Conservation (phyloP, 495 filamentous ascomycete genomes). For the Aspergillus indologenus region DNA sequence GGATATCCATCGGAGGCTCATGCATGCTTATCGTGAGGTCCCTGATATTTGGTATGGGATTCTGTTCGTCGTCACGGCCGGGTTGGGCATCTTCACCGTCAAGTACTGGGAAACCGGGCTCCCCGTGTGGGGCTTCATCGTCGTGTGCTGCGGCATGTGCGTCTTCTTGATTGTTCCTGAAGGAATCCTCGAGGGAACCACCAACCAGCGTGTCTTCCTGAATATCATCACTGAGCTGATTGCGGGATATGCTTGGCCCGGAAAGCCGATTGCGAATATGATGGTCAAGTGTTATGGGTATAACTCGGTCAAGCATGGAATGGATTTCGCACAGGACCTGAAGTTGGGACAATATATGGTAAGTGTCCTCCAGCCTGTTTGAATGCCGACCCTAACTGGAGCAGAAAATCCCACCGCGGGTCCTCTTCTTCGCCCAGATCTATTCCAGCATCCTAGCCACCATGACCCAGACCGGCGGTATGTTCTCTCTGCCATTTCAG, state of each 20-base stretch:
- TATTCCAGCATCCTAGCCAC: constrained; percentile 48
- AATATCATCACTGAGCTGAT: constrained; percentile 76
- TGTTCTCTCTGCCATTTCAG: neutral
- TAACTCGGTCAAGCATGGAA: constrained; percentile 48
- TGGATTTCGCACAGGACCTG: constrained; percentile 46
- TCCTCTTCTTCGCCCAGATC: constrained; percentile 51
- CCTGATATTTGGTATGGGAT: constrained; percentile 51
- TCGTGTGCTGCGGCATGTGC: constrained; percentile 60
- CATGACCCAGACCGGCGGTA: constrained; percentile 24
- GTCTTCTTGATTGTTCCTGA: constrained; percentile 74
- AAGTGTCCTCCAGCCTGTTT: neutral
- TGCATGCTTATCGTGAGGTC: constrained; percentile 29
- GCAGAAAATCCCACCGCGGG: constrained; percentile 48
- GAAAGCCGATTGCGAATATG: constrained; percentile 80
- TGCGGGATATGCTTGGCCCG: constrained; percentile 72
- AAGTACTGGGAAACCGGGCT: constrained; percentile 60
- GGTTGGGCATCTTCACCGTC: constrained; percentile 48
- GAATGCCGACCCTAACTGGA: neutral
- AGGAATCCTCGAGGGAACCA: constrained; percentile 81
- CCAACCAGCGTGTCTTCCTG: constrained; percentile 58
- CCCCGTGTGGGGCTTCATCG: constrained; percentile 75
- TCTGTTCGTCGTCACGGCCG: constrained; percentile 70
- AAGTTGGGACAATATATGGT: constrained; percentile 55
- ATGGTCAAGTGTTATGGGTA: constrained; percentile 78
- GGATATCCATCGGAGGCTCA: constrained; percentile 38